Evolutionary conservation across 148 eudicot genomes (phyloP), one percentile per base, ranked within the genome.

Genomic region (Pouteria glomerata): DNA sequence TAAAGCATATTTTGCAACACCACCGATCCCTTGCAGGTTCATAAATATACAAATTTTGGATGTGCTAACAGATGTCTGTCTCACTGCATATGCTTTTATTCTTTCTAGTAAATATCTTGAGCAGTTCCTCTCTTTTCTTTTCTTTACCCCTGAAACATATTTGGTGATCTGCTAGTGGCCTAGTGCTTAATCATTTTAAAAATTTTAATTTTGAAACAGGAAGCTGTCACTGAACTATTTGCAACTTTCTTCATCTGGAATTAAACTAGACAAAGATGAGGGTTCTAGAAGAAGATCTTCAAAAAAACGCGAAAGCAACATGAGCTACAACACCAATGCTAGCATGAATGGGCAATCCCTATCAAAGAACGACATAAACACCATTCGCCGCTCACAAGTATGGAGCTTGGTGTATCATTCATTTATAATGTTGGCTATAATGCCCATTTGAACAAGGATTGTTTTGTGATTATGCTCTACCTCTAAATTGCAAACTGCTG

Each of bases 301-400:
- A 15, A 89, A 69, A 87, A 88, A 85, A 70, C 86, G 81, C 70
- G 87, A 81, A 33, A 81, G 68, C 67, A 86, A 82, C 59, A 73
- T 70, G 76, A 56, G 59, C 70, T 77, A 82, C 34, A 74, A 82
- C 57, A 87, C 71, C 70, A 67, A 66, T 70, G 84, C 80, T 63
- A 61, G 29, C 52, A 62, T 59, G 74, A 68, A 84, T 63, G 80
- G 73, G 44, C 75, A 69, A 62, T 78, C 83, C 77, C 77, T 82
- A 67, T 88, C 97, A 64, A 95, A 88, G 84, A 88, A 85, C 79
- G 97, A 89, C 86, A 85, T 77, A 66, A 90, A 79, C 84, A 75
- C 69, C 77, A 84, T 86, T 65, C 93, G 90, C 23, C 99, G 97
- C 23, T 86, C 99, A 68, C 96, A 89, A 76, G 99, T 92, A 88